Percentiles rank a stretch among this genome's conserved stretches.
Evolutionary conservation across 192 early-diverging fungal species (phyloP).

Genomic region (Backusella westeae): DNA sequence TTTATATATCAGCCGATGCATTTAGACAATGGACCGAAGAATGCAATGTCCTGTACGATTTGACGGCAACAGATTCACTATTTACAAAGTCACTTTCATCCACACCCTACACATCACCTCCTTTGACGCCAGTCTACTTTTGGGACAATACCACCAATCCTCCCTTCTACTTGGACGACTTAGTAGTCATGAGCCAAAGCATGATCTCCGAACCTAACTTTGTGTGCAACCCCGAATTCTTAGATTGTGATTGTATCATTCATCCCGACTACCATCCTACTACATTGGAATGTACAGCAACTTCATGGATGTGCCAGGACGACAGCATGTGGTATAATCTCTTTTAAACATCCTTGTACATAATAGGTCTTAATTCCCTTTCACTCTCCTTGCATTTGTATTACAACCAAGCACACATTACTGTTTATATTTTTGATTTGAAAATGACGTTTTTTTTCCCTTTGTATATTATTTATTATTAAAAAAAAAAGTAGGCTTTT

Average conservation of each 20-base stretch:
- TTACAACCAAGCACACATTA: constrained; percentile 1
- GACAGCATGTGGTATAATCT: constrained; percentile 1
- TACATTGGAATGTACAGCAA: not conserved
- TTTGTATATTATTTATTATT: constrained; percentile 2
- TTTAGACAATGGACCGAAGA: not conserved
- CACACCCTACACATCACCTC: not conserved
- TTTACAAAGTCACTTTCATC: not conserved
- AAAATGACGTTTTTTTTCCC: constrained; percentile 1
- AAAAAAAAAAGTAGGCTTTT: not conserved
- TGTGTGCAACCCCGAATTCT: not conserved
- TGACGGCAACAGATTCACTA: not conserved
- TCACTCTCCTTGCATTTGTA: constrained; percentile 6
- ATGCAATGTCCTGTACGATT: constrained; percentile 6
- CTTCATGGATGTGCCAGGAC: not conserved
- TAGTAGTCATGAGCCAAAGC: not conserved
- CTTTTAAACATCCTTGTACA: constrained; percentile 2
- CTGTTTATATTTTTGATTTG: constrained; percentile 7
- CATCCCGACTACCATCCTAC: not conserved
- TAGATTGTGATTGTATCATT: constrained; percentile 7
- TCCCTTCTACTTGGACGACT: not conserved
- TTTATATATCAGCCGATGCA: not conserved
- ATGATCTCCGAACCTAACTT: not conserved
- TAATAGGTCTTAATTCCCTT: not conserved
- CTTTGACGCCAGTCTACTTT: constrained; percentile 7
- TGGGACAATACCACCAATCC: not conserved